These are phyloP conservation scores for Diphasiastrum complanatum DNA, from an alignment of 83 land plant species.

Conservation along the genomic window DNA sequence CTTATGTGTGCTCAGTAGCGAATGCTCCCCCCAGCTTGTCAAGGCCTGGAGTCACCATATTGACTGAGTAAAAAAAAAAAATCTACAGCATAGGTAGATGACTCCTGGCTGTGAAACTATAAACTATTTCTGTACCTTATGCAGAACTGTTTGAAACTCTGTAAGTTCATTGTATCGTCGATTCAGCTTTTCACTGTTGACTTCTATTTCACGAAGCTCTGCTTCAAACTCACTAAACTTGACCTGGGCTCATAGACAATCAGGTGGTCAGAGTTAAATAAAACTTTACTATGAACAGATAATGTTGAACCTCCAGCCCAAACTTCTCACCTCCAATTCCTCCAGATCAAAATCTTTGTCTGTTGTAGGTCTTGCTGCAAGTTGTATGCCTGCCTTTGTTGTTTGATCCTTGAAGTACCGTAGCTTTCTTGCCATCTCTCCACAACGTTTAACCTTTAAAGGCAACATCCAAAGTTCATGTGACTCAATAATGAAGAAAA, in stretches of 20 bases:
- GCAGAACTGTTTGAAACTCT: conserved; percentile 80
- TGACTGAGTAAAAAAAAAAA: no score
- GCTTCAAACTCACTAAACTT: conserved; percentile 70
- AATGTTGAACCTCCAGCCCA: not conserved
- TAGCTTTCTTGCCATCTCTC: conserved; percentile 71
- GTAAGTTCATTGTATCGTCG: conserved; percentile 73
- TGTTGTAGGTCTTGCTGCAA: conserved; percentile 36
- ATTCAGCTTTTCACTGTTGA: conserved; percentile 67
- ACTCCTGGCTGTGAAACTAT: no score
- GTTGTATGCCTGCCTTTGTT: conserved; percentile 48
- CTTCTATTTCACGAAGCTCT: conserved; percentile 75
- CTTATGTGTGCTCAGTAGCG: no score
- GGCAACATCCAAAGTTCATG: no score
- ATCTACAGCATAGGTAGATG: no score
- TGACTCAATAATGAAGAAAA: no score
- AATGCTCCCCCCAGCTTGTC: no score
- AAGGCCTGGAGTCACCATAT: no score
- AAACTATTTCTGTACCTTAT: conserved; percentile 76
- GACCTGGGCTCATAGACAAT: conserved; percentile 36
- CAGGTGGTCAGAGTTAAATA: not conserved
- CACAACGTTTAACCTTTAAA: conserved; percentile 77
- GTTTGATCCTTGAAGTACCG: conserved; percentile 69
- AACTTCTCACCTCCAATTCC: conserved; percentile 50
- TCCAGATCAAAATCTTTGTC: conserved; percentile 53
- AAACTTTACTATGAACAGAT: not conserved